A percentile compares a stretch with the other conserved stretches of the same genome.
Evolutionary conservation across 208 protist genomes (phyloP).

Genomic region (Crithidia sp.): DNA sequence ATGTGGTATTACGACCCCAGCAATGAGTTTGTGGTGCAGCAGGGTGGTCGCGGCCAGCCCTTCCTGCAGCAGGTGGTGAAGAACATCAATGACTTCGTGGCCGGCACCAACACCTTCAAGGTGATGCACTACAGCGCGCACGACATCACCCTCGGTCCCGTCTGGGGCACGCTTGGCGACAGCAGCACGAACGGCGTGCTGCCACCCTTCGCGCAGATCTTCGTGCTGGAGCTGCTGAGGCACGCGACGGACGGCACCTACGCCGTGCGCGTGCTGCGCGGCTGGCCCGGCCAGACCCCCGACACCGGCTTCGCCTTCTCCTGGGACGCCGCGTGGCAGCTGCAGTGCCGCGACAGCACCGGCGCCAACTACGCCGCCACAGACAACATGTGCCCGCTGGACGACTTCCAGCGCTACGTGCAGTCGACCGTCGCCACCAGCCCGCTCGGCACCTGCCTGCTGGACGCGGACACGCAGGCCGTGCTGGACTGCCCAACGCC

Average conservation of each 20-base stretch:
- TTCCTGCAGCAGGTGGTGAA: slow-evolving; percentile 46
- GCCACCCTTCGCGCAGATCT: slow-evolving; percentile 46
- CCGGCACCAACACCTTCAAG: slow-evolving; percentile 39
- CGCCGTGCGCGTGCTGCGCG: slow-evolving; percentile 57
- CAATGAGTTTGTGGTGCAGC: slow-evolving; percentile 28
- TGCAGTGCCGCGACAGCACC: slow-evolving; percentile 45
- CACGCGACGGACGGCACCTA: slow-evolving; percentile 19
- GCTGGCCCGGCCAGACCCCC: slow-evolving; percentile 45
- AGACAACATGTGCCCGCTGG: slow-evolving; percentile 50
- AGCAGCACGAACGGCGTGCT: slow-evolving; percentile 25
- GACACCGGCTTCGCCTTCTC: slow-evolving; percentile 36
- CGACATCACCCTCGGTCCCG: slow-evolving; percentile 37
- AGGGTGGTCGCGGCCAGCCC: slow-evolving; percentile 48
- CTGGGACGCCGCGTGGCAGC: slow-evolving; percentile 35
- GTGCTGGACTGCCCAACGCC: slow-evolving; percentile 36
- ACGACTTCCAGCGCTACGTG: slow-evolving; percentile 56
- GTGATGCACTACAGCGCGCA: slow-evolving; percentile 62
- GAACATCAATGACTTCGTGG: slow-evolving; percentile 36
- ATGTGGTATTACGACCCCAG: slow-evolving; percentile 34
- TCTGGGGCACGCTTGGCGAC: slow-evolving; percentile 47
- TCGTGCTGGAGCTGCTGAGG: slow-evolving; percentile 56
- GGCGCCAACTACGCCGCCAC: slow-evolving; percentile 37
- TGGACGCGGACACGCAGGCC: slow-evolving; percentile 29
- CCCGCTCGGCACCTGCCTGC: slow-evolving; percentile 47
- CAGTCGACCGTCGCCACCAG: slow-evolving; percentile 33